Conservation (phyloP, 2,329 filamentous ascomycete species). For the Microdochium trichocladiopsis region DNA sequence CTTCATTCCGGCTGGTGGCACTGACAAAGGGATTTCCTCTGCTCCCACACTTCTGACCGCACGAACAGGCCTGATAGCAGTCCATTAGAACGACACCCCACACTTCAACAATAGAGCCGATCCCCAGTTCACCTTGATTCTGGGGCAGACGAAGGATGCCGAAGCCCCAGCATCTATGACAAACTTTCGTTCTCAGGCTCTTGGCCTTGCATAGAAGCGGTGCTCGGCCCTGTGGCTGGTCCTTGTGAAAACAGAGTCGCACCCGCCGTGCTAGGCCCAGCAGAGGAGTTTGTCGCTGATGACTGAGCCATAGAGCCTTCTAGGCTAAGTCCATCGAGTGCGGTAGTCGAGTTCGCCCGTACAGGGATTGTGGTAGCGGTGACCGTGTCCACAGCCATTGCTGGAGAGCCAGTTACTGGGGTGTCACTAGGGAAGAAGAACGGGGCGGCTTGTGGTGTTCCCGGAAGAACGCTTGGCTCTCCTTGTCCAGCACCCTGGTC, state of each 20-base stretch:
- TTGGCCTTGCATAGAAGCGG: constrained; percentile 16
- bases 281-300: background rate
- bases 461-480: background rate
- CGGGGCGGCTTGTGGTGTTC: background rate
- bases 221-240: constrained; percentile 14
- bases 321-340: constrained; percentile 1
- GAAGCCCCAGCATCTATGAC: too few species aligned
- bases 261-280: constrained; percentile 16
- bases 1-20: too few species aligned
- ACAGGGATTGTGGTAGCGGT: background rate
- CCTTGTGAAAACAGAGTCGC: constrained; percentile 10
- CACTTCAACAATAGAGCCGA: too few species aligned
- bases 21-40: too few species aligned
- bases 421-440: background rate
- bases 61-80: too few species aligned
- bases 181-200: background rate
- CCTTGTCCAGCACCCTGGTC: background rate
- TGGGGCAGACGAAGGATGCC: too few species aligned
- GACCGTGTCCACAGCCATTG: background rate
- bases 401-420: background rate
- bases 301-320: constrained; percentile 2
- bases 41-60: too few species aligned
- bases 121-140: too few species aligned
- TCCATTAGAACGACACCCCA: too few species aligned
- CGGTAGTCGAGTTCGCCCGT: background rate